Conservation (phyloP, 805 yeast genomes). For the Tanozyma kutaoensis region DNA sequence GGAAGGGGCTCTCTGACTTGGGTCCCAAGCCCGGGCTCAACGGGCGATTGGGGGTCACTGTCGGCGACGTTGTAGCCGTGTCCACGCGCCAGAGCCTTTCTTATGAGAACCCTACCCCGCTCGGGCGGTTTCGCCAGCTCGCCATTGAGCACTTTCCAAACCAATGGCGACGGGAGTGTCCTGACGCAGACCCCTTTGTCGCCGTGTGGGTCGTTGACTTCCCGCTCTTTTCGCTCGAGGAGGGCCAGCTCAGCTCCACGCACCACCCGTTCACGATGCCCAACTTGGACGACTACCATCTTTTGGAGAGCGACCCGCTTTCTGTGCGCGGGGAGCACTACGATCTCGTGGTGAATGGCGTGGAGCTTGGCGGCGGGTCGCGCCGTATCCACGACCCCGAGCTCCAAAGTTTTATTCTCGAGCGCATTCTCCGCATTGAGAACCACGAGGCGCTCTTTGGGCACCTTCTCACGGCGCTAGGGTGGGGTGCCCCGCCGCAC, state of each 20-base stretch:
- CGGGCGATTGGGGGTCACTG: constrained; percentile 24
- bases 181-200: constrained; percentile 23
- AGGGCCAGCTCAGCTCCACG: constrained; percentile 42
- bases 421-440: constrained; percentile 44
- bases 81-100: constrained; percentile 58
- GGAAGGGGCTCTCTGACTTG: no score
- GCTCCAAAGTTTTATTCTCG: constrained; percentile 63
- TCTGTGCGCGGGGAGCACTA: constrained; percentile 80
- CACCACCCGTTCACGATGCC: constrained; percentile 99
- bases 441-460: constrained; percentile 63
- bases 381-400: constrained; percentile 83
- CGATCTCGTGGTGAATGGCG: constrained; percentile 88
- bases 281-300: constrained; percentile 49
- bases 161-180: constrained; percentile 28
- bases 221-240: constrained; percentile 67
- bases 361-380: constrained; percentile 96
- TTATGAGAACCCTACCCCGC: constrained; percentile 91
- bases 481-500: constrained; percentile 95
- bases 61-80: constrained; percentile 69
- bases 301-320: constrained; percentile 41
- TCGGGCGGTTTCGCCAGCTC: constrained; percentile 75
- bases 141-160: constrained; percentile 44
- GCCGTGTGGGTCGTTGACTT: constrained; percentile 85
- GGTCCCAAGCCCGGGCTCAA: constrained; percentile 2
- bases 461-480: constrained; percentile 69